These are phyloP conservation scores for Otatea glauca DNA, from an alignment of 176 grass and related monocot genomes.

Conservation along the genomic window DNA sequence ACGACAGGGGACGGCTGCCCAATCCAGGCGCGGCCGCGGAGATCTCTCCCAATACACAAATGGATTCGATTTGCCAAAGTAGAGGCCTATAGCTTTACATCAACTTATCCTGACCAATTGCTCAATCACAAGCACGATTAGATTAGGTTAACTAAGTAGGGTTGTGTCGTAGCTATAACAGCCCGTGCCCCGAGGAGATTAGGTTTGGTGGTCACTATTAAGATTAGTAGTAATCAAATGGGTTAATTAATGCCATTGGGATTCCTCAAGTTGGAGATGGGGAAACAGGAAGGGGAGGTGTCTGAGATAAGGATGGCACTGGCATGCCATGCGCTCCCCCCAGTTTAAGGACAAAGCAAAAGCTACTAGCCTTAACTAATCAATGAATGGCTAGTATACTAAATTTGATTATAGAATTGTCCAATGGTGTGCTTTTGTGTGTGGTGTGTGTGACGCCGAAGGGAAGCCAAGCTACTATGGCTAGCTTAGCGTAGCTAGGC, in stretches of 20 bases:
- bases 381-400: not conserved
- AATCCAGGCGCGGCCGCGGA: conserved; percentile 8
- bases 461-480: not conserved
- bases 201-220: conserved; percentile 42
- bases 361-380: conserved; percentile 18
- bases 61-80: conserved; percentile 44
- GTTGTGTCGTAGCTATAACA: not conserved
- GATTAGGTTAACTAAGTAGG: not conserved
- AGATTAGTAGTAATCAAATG: not conserved
- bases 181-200: conserved; percentile 52
- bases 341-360: conserved; percentile 43
- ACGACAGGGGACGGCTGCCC: conserved; percentile 18
- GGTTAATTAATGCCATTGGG: conserved; percentile 42
- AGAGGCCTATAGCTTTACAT: not conserved
- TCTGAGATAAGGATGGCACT: conserved; percentile 66
- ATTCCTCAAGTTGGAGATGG: conserved; percentile 68
- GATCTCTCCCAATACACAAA: not conserved
- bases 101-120: not conserved
- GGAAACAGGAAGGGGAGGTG: conserved; percentile 77
- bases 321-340: not conserved
- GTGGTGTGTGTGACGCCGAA: conserved; percentile 43
- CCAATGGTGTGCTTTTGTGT: not conserved
- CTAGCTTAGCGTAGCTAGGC: conserved; percentile 32
- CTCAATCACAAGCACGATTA: conserved; percentile 12
- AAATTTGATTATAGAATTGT: not conserved